Base-by-base conservation (phyloP, 1,284 basidiomycete species). In the Austroboletus novae-zelandiae region DNA sequence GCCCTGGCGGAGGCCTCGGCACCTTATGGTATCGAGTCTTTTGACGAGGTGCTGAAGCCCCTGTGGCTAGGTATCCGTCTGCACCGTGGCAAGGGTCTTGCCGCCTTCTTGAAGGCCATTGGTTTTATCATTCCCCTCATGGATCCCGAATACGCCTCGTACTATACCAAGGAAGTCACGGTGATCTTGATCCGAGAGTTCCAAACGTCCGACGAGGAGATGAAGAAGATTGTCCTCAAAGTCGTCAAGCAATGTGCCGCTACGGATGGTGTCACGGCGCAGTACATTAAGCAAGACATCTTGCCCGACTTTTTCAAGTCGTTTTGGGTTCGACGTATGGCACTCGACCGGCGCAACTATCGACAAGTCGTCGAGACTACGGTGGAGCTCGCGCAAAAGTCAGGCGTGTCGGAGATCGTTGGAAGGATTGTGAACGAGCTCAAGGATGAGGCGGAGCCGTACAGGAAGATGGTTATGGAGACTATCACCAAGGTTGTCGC, bases 401-500 rank as follows among this genome's bases (percentile, higher is more conserved):
- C 94, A 0, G 97, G 97, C 18, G 94, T 98, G 1, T 83, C 94
- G 9, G 96, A 98, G 71, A 97, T 99, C 49, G 92, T 98, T 15
- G 91, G 92, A 1, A 79, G 94, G 54, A 86, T 99, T 57, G 95
- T 97, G 53, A 97, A 98, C 66, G 94, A 97, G 66, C 77, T 99
- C 57, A 99, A 99, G 76, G 93, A 96, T 61, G 93, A 95, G 68
- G 89, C 89, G 1, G 97, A 99, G 74, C 94, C 94, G 7, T 98
- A 96, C 77, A 80, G 96, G 58, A 98, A 98, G 79, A 99, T 99
- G 97, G 95, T 98, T 39, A 99, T 99, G 96, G 97, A 99, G 75
- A 98, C 97, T 0, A 98, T 99, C 61, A 97, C 94, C 20, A 97
- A 98, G 69, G 97, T 99, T 35, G 81, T 99, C 30, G 85, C 88